These are phyloP conservation scores for Aspergillus versicolor DNA, from an alignment of 2,329 filamentous ascomycete genomes.

Conservation along the genomic window DNA sequence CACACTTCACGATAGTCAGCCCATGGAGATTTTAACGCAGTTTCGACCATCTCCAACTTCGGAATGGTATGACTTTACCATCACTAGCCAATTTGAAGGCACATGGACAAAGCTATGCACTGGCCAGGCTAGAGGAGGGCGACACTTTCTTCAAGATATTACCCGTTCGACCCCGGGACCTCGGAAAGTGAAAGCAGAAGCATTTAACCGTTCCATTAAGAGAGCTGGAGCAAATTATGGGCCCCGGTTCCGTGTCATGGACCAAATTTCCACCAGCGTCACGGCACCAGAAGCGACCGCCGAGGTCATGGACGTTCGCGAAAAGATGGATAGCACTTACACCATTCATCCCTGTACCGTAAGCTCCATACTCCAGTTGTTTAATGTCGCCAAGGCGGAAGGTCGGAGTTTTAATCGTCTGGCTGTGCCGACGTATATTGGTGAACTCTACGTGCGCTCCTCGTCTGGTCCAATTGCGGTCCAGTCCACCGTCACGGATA, in stretches of 20 bases:
- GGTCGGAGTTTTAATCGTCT: conserved; percentile 15
- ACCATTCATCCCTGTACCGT: conserved; percentile 23
- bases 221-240: conserved; percentile 17
- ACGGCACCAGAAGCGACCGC: neutral
- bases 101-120: conserved; percentile 26
- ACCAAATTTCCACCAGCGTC: neutral
- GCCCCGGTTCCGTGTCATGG: conserved; percentile 13
- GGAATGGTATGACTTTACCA: conserved; percentile 28
- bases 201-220: conserved; percentile 13
- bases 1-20: conserved; percentile 13
- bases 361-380: conserved; percentile 22
- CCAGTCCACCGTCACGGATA: neutral
- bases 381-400: conserved; percentile 20
- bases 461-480: neutral
- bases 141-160: neutral
- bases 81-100: conserved; percentile 22
- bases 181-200: neutral
- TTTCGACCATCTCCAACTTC: conserved; percentile 15
- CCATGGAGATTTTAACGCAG: conserved; percentile 21
- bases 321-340: conserved; percentile 13
- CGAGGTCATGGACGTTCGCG: neutral
- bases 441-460: conserved; percentile 15
- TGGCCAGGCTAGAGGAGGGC: conserved; percentile 22
- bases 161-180: neutral
- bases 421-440: conserved; percentile 22